Evolutionary conservation across 2,329 filamentous ascomycete species (phyloP).

Genomic region (Colletotrichum sp.): DNA sequence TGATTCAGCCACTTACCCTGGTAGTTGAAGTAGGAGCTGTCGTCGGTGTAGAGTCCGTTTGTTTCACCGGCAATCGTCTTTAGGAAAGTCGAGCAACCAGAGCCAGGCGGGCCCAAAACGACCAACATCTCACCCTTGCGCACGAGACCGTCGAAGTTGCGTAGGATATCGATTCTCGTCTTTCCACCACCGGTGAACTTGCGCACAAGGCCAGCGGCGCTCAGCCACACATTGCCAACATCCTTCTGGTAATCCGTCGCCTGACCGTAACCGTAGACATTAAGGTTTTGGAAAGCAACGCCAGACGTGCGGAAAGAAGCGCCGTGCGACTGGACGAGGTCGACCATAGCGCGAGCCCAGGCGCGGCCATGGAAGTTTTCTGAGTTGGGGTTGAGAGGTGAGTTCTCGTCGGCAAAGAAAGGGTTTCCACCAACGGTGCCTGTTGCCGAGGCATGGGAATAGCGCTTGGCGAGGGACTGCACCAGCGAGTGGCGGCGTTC

Average conservation of each 20-base stretch:
- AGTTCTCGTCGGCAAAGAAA: slow-evolving; percentile 55
- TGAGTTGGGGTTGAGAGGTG: slow-evolving; percentile 58
- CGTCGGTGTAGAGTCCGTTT: slow-evolving; percentile 77
- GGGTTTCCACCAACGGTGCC: slow-evolving; percentile 48
- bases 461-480: slow-evolving; percentile 56
- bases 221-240: slow-evolving; percentile 66
- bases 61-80: slow-evolving; percentile 86
- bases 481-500: slow-evolving; percentile 57
- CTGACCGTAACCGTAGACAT: slow-evolving; percentile 70
- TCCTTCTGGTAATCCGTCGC: slow-evolving; percentile 75
- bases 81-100: slow-evolving; percentile 83
- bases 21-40: slow-evolving; percentile 79
- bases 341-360: slow-evolving; percentile 67
- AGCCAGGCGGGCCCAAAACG: slow-evolving; percentile 73
- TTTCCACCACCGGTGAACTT: slow-evolving; percentile 57
- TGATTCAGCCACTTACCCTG: slow-evolving; percentile 58
- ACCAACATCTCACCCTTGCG: slow-evolving; percentile 77
- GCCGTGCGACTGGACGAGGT: slow-evolving; percentile 56
- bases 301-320: slow-evolving; percentile 65
- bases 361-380: slow-evolving; percentile 57
- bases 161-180: slow-evolving; percentile 71
- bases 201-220: slow-evolving; percentile 46
- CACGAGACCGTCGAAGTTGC: slow-evolving; percentile 71
- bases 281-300: slow-evolving; percentile 70
- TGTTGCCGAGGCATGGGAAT: slow-evolving; percentile 51